Evolutionary conservation across 306 rosid species (phyloP), one percentile per base, ranked within the genome.

Genomic region (Carpinus viminea): DNA sequence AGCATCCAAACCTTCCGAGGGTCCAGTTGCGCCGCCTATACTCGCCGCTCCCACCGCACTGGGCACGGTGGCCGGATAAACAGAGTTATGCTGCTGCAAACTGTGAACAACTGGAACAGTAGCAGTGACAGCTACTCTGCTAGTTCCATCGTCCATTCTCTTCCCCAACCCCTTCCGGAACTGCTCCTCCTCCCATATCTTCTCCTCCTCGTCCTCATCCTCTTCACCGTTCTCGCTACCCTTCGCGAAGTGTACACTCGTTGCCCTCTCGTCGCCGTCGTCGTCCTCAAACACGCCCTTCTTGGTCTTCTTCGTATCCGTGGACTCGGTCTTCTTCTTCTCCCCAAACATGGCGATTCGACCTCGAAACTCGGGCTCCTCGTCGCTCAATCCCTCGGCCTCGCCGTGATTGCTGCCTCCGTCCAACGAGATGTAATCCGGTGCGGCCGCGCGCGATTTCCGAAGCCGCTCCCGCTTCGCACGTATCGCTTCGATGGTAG

Each of bases 181-280:
- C 88, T 95, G 98, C 81, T 91, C 98, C 47, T 91, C 96, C 79
- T 95, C 98, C 98, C 98, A 95, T 85, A 91, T 77, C 68, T 86
- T 91, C 84, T 94, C 94, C 82, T 92, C 98, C 59, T 95, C 98
- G 0, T 92, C 97, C 5, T 92, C 87, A 5, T 85, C 87, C 4
- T 54, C 91, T 1, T 74, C 83, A 26, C 81, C 88, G 0, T 46
- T 41, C 8, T 65, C 60, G 48, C 45, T 68, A 36, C 72, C 86
- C 69, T 81, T 85, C 66, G 69, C 66, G 50, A 87, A 76, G 70
- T 83, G 87, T 57, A 57, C 83, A 62, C 79, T 89, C 81, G 71
- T 75, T 13, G 51, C 74, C 48, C 87, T 83, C 76, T 85, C 98
- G 31, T 88, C 97, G 72, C 86, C 88, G 59, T 82, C 98, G 31